Evolutionary conservation across 495 filamentous ascomycete species (phyloP).

Genomic region (Podospora pseudopauciseta): DNA sequence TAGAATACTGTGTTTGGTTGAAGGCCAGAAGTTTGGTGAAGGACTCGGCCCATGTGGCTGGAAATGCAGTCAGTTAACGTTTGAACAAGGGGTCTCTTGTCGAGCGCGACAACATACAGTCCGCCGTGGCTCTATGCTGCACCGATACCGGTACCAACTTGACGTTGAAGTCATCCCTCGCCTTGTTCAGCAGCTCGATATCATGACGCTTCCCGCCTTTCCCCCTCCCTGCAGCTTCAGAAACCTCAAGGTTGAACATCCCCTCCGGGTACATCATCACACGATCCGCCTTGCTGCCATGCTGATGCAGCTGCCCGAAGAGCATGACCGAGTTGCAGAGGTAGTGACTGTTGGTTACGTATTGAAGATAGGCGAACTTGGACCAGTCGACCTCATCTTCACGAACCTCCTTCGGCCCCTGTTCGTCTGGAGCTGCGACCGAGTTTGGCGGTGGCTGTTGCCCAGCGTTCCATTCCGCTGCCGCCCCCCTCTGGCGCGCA

Average conservation of each 20-base stretch:
- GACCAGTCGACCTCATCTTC: slow-evolving; percentile 49
- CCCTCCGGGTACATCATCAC: slow-evolving; percentile 61
- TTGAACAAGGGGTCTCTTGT: neutral
- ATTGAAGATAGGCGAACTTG: slow-evolving; percentile 65
- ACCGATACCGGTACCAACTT: slow-evolving; percentile 57
- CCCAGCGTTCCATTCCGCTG: neutral
- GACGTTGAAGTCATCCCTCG: slow-evolving; percentile 58
- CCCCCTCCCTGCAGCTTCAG: slow-evolving; percentile 47
- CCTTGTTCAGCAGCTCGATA: slow-evolving; percentile 56
- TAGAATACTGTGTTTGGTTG: slow-evolving; percentile 62
- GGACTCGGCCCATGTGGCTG: slow-evolving; percentile 59
- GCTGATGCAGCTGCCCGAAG: slow-evolving; percentile 58
- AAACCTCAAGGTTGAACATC: neutral
- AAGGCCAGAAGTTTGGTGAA: slow-evolving; percentile 70
- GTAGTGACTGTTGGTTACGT: slow-evolving; percentile 64
- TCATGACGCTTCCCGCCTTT: slow-evolving; percentile 22
- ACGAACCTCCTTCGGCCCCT: neutral
- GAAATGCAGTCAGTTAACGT: slow-evolving; percentile 16
- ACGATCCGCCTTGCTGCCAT: slow-evolving; percentile 61
- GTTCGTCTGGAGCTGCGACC: neutral
- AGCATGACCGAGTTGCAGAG: slow-evolving; percentile 77
- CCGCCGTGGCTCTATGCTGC: slow-evolving; percentile 45
- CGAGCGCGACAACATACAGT: slow-evolving; percentile 30
- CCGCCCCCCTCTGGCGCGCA: neutral
- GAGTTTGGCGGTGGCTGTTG: neutral